Evolutionary conservation across 1,284 basidiomycete genomes (phyloP).

Genomic region (Coriolopsis trogii): DNA sequence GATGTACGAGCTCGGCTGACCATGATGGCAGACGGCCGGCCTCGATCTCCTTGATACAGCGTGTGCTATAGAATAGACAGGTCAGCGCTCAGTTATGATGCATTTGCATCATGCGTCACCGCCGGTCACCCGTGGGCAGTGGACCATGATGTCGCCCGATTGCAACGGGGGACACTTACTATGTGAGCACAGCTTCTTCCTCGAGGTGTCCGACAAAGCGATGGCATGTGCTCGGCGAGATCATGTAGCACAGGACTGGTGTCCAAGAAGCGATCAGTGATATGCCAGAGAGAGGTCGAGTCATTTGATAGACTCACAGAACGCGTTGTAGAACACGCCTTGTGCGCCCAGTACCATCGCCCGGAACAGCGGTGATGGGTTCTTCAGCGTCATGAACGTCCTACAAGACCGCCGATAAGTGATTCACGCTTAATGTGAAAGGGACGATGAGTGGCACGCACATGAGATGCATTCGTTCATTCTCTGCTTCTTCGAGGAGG

Average conservation of each 20-base stretch:
- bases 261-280: background rate
- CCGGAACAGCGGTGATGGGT: conserved; percentile 82
- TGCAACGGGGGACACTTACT: conserved; percentile 53
- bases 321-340: conserved; percentile 88
- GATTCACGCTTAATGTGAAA: background rate
- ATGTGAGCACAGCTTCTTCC: conserved; percentile 93
- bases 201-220: conserved; percentile 96
- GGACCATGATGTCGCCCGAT: too few species aligned
- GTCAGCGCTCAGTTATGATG: too few species aligned
- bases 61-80: conserved; percentile 56
- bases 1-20: conserved; percentile 39
- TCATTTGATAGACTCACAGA: conserved; percentile 56
- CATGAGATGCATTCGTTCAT: conserved; percentile 95
- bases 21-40: conserved; percentile 89
- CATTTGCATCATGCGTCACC: too few species aligned
- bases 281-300: background rate
- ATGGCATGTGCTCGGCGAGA: conserved; percentile 86
- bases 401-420: conserved; percentile 40
- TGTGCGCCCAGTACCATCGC: conserved; percentile 85
- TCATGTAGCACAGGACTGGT: conserved; percentile 77
- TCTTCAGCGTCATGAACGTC: conserved; percentile 87
- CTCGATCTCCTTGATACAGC: conserved; percentile 84
- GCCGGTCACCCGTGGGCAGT: too few species aligned
- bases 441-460: conserved; percentile 32
- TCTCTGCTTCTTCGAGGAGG: conserved; percentile 91